Conservation (phyloP, 129 eudicot species). For the Flaveria robusta region DNA sequence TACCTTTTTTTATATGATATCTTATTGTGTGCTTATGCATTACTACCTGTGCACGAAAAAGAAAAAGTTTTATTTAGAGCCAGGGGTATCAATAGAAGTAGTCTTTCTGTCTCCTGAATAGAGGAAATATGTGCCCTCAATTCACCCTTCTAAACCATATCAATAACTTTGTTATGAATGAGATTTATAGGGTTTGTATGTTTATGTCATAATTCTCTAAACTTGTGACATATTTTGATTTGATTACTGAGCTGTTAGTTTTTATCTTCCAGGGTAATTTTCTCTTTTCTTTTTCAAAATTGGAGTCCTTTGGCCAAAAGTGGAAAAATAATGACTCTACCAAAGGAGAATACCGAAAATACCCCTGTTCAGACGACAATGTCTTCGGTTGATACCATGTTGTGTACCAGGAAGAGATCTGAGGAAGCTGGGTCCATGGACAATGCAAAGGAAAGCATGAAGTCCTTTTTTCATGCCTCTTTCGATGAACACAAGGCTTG, state of each 20-base stretch:
- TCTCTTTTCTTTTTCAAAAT: neutral
- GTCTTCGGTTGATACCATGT: conserved; percentile 16
- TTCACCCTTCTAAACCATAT: too few relatives aligned
- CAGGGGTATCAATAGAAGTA: too few relatives aligned
- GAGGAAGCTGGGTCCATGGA: conserved; percentile 24
- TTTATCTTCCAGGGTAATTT: neutral
- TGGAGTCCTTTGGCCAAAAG: neutral
- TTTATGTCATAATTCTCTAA: neutral
- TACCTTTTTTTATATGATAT: too few relatives aligned
- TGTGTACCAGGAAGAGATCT: conserved; percentile 17
- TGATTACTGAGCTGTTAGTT: neutral
- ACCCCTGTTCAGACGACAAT: neutral
- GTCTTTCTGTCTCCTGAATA: too few relatives aligned
- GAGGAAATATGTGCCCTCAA: too few relatives aligned
- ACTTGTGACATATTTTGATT: neutral
- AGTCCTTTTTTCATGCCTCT: conserved; percentile 28
- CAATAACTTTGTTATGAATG: too few relatives aligned
- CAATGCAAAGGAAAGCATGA: conserved; percentile 30
- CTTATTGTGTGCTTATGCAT: too few relatives aligned
- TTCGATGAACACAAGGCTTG: conserved; percentile 37
- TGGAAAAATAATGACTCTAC: neutral
- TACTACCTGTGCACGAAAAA: too few relatives aligned
- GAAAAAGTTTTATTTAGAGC: too few relatives aligned
- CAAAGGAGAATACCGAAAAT: conserved; percentile 18
- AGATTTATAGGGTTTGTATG: too few relatives aligned